A percentile compares a stretch with the other conserved stretches of the same genome.
Conservation (phyloP, 2,329 filamentous ascomycete species). For the Monilinia fructigena region DNA sequence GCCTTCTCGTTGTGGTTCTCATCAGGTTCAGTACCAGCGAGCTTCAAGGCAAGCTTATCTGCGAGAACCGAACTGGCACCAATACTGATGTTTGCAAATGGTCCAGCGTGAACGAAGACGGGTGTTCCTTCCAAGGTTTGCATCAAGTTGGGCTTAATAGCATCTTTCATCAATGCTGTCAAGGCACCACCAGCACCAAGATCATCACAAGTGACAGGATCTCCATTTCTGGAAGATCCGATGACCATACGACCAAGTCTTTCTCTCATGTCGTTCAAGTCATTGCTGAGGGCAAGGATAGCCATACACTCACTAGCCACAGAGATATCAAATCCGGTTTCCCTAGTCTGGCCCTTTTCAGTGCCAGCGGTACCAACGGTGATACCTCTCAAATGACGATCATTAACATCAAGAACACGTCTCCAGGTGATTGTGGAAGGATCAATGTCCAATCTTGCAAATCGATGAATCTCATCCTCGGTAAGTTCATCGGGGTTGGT, state of each 20-base stretch:
- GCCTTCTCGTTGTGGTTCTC: conserved; percentile 80
- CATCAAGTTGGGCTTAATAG: conserved; percentile 99
- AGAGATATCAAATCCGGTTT: conserved; percentile 96
- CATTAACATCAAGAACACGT: conserved; percentile 94
- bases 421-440: conserved; percentile 97
- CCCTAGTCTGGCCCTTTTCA: conserved; percentile 82
- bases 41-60: conserved; percentile 92
- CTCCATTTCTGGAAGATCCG: conserved; percentile 78
- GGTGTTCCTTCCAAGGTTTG: conserved; percentile 96
- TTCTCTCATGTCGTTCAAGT: conserved; percentile 84
- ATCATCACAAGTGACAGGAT: conserved; percentile 94
- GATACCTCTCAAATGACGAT: conserved; percentile 85
- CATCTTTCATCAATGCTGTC: conserved; percentile 94
- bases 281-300: conserved; percentile 89
- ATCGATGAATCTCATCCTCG: conserved; percentile 80
- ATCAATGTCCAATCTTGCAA: conserved; percentile 94
- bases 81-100: conserved; percentile 98
- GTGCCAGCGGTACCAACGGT: conserved; percentile 86
- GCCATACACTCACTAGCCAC: conserved; percentile 99
- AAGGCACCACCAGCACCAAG: conserved; percentile 89
- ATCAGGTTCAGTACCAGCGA: conserved; percentile 88
- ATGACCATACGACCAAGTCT: conserved; percentile 94
- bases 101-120: conserved; percentile 94
- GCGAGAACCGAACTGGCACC: conserved; percentile 94
- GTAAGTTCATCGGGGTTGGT: conserved; percentile 89